A percentile compares a stretch with the other conserved stretches of the same genome.
These are phyloP conservation scores for Nematodospora valgi DNA, from an alignment of 805 yeast species.

Conservation along the genomic window DNA sequence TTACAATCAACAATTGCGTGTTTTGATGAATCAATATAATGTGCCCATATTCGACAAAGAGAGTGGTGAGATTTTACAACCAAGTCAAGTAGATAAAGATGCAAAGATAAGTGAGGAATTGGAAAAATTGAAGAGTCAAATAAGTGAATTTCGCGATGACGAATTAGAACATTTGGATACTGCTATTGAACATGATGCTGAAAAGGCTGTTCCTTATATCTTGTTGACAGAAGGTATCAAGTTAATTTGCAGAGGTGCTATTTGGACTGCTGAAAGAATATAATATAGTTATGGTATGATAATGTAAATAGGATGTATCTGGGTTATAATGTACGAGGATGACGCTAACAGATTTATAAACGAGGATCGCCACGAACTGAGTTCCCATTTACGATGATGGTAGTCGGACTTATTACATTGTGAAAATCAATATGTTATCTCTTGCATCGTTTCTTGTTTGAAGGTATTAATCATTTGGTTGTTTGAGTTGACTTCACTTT, in stretches of 20 bases:
- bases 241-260: conserved; percentile 79
- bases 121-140: conserved; percentile 51
- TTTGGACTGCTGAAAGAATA: conserved; percentile 84
- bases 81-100: conserved; percentile 20
- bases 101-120: conserved; percentile 52
- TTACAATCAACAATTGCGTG: conserved; percentile 85
- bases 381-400: too few species aligned
- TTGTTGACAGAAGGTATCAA: conserved; percentile 86
- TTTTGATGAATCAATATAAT: conserved; percentile 63
- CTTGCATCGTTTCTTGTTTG: too few species aligned
- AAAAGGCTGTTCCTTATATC: conserved; percentile 89
- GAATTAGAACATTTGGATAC: conserved; percentile 94
- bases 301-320: too few species aligned
- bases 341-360: too few species aligned
- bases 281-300: too few species aligned
- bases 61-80: conserved; percentile 26
- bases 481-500: too few species aligned
- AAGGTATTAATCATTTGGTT: too few species aligned
- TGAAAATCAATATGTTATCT: too few species aligned
- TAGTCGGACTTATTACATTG: too few species aligned
- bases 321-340: too few species aligned
- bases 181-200: conserved; percentile 88
- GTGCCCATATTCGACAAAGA: conserved; percentile 36
- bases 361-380: too few species aligned
- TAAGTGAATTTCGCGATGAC: conserved; percentile 83